Evolutionary conservation across 2,329 filamentous ascomycete species (phyloP), one percentile per base, ranked within the genome.

Genomic region (Penicillium fuscoglaucum): DNA sequence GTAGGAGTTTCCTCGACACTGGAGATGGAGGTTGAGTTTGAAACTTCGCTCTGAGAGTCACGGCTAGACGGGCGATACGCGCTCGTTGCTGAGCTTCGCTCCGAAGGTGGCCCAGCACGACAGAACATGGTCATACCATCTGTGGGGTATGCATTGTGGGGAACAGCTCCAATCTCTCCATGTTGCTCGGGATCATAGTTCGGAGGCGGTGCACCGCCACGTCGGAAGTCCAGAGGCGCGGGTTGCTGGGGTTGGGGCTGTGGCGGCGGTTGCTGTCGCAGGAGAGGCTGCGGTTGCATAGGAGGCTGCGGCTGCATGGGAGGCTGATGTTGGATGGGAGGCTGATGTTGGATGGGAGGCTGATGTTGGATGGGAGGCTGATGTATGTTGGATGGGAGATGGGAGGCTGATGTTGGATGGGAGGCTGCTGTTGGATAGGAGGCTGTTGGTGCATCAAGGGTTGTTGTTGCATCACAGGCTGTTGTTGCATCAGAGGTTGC

Each of bases 81-180:
- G 61, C 86, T 88, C 45, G 84, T 86, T 24, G 83, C 83, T 28
- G 88, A 88, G 76, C 83, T 92, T 75, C 78, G 85, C 77, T 88
- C 87, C n/a, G 86, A 88, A 50, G 83, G 83, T 40, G 88, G 84
- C 4, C 87, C 89, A 40, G 90, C 87, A 59, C 92, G 87, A 76
- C 93, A 98, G 62, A 97, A 89, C 85, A 98, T 96, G 0, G 93
- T 97, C 92, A 98, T 98, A 5, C 93, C 93, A 72, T 98, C 93
- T 74, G 89, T 86, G 0, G 93, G 93, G 72, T 97, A 97, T 10
- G 95, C 91, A 67, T 98, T 96, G 68, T 97, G 92, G 15, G 93
- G 92, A 3, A 96, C 84, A 15, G 85, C 77, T 4, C 87, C 82
- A 59, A 90, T 85, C 26, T 87, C 82, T 3, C 83, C 83, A 66